Evolutionary conservation across 148 eudicot species (phyloP).

Genomic region (Pouteria glomerata): DNA sequence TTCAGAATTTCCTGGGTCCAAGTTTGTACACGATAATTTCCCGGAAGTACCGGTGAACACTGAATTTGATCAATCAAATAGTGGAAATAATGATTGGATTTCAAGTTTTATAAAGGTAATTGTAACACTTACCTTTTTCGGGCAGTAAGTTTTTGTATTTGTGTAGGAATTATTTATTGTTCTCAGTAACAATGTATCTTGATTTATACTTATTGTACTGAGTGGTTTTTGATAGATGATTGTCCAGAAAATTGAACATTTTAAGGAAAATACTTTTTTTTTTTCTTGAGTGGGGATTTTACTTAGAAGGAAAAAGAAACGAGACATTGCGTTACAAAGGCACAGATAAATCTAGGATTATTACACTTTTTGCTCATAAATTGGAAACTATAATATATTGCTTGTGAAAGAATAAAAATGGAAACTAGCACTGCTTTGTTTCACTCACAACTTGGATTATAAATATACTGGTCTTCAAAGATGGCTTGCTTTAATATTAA

Average conservation of each 20-base stretch:
- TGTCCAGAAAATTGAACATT: neutral
- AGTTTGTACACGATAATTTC: conserved; percentile 32
- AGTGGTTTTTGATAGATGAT: neutral
- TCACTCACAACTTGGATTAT: neutral
- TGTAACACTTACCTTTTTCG: neutral
- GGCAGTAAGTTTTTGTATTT: neutral
- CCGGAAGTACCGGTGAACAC: conserved; percentile 41
- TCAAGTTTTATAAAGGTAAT: conserved; percentile 45
- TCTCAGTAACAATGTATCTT: neutral
- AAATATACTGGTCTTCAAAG: neutral
- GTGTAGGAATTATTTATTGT: neutral
- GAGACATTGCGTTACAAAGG: neutral
- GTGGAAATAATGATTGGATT: conserved; percentile 33
- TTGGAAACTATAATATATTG: neutral
- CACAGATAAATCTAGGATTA: neutral
- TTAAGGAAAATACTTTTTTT: neutral
- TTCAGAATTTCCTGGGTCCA: conserved; percentile 35
- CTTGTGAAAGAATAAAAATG: neutral
- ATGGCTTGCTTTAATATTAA: neutral
- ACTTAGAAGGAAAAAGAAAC: too few species aligned
- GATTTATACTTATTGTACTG: neutral
- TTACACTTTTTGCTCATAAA: neutral
- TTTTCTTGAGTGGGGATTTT: neutral
- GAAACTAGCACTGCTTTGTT: neutral
- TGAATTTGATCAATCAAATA: conserved; percentile 25